phyloP scores from a whole-genome alignment of 805 yeast genomes.

The Metschnikowia cerradonensis region DNA sequence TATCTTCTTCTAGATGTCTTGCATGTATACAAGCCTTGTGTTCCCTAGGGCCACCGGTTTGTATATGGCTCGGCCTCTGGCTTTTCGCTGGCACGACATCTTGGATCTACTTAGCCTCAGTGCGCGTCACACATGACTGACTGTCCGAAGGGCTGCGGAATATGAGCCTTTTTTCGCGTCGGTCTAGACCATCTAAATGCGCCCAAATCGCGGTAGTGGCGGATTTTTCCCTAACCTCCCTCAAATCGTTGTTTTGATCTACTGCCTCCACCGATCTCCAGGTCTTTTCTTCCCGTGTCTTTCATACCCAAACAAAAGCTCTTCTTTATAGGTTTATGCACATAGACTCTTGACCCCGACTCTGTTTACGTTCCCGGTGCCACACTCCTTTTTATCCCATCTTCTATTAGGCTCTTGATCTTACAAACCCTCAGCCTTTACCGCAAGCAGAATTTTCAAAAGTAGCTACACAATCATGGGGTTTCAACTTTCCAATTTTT shows the following conservation, averaged over 20 bases:
- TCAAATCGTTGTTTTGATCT: conserved; percentile 1
- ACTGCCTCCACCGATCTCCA: background rate
- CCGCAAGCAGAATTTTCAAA: no score
- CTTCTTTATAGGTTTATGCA: background rate
- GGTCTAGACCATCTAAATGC: conserved; percentile 4
- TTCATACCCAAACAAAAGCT: background rate
- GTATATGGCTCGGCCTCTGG: background rate
- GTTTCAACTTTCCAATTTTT: conserved; percentile 45
- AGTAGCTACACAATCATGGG: conserved; percentile 24
- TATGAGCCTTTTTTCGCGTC: background rate
- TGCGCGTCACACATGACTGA: background rate
- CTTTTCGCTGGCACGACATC: background rate
- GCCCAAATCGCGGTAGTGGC: conserved; percentile 2
- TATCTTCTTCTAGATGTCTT: background rate
- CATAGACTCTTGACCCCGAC: background rate
- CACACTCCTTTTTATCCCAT: background rate
- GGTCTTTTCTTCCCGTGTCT: background rate
- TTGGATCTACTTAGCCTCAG: background rate
- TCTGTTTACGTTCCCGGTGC: background rate
- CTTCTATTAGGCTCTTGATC: background rate
- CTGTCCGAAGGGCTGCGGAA: background rate
- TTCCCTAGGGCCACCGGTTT: background rate
- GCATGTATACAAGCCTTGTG: background rate
- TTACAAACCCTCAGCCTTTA: background rate
- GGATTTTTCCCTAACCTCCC: background rate